Percentiles rank a stretch among this genome's conserved stretches.
Evolutionary conservation across 2,329 filamentous ascomycete genomes (phyloP).

Genomic region (Aspergillus chevalieri): DNA sequence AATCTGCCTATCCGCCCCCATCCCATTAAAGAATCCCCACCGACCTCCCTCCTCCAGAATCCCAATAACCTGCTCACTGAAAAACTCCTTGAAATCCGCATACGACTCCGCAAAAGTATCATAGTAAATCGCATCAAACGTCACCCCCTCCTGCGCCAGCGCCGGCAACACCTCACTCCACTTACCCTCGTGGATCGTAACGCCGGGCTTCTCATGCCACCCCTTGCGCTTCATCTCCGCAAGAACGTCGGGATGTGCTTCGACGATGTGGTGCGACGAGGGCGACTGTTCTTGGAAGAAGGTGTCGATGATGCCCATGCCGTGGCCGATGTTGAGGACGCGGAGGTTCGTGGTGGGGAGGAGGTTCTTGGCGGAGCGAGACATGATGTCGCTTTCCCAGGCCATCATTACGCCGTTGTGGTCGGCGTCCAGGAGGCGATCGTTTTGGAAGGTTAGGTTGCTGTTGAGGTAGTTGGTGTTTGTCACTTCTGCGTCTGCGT

Average conservation of each 20-base stretch:
- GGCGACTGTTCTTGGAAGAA: constrained; percentile 67
- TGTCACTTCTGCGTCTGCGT: constrained; percentile 44
- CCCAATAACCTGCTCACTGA: constrained; percentile 77
- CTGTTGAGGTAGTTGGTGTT: constrained; percentile 65
- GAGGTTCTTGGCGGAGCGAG: constrained; percentile 63
- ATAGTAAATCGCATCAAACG: constrained; percentile 89
- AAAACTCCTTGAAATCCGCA: constrained; percentile 74
- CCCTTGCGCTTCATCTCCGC: constrained; percentile 61
- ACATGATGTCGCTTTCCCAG: constrained; percentile 86
- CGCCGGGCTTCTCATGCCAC: constrained; percentile 58
- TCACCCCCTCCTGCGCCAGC: constrained; percentile 61
- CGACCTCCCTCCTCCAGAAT: constrained; percentile 55
- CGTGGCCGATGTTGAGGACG: constrained; percentile 81
- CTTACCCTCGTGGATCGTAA: constrained; percentile 60
- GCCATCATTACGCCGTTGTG: constrained; percentile 90
- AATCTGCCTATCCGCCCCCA: constrained; percentile 84
- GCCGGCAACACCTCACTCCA: constrained; percentile 76
- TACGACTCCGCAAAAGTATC: constrained; percentile 98
- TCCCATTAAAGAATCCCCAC: constrained; percentile 64
- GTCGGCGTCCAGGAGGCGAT: constrained; percentile 65
- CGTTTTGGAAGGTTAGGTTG: constrained; percentile 57
- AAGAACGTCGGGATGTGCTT: constrained; percentile 74
- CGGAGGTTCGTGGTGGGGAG: constrained; percentile 57
- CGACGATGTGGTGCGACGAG: constrained; percentile 71
- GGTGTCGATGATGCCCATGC: constrained; percentile 81